Evolutionary conservation across 805 yeast species (phyloP), one percentile per base, ranked within the genome.

Genomic region (Starmera caribaea): DNA sequence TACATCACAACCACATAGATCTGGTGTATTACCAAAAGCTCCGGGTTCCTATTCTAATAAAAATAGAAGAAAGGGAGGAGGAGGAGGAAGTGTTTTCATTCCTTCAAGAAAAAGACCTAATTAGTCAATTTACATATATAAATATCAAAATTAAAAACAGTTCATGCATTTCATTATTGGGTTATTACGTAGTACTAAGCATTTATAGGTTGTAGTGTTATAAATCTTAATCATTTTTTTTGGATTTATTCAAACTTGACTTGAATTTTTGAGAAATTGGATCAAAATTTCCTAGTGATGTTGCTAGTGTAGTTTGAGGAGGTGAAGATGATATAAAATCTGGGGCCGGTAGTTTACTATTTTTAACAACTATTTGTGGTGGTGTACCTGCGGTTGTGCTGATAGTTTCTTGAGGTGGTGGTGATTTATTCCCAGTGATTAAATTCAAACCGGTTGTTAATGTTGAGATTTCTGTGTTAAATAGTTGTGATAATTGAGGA

Each of bases 281-380:
- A 31, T n/a, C 17, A 17, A 32, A 32, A 16, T 24, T 32, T 15
- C 34, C 34, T 16, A 21, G 3, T 11, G 24, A 9, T 12, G 26
- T 16, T 6, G 14, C 34, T n/a, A 32, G 16, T 12, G 34, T 15
- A 11, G 34, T 17, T 8, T 16, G 34, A 11, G 34, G 34, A 10
- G 34, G 34, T 15, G 34, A 16, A 2, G 34, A 16, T 16, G 34
- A 32, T 15, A 14, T 32, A 3, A 17, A 87, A 17, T 11, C 21
- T 16, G 29, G 38, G 3, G 7, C 39, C 5, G 44, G 41, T 30
- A 47, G 43, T n/a, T 21, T 21, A 21, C 11, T 14, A 41, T 9
- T 5, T 34, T 35, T 11, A 46, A 44, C 8, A 39, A 42, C 4
- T 39, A 38, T 3, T 16, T 14, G 8, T 34, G 28, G 2, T 14